phyloP scores from a whole-genome alignment of 1,139 yeast genomes.

The Insectozyma bohioensis region DNA sequence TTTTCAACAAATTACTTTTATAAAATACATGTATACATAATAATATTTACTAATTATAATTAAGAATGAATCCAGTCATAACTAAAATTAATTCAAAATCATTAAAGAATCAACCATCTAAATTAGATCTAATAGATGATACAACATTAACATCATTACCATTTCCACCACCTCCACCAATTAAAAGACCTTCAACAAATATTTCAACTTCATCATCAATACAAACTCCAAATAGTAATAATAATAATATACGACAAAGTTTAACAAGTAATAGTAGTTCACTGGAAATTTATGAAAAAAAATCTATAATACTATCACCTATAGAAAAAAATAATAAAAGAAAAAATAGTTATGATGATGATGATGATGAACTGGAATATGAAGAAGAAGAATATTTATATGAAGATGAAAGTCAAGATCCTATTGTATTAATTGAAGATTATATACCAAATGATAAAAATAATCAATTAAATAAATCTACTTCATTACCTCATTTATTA shows the following conservation, averaged over 20 bases:
- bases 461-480: constrained; percentile 3
- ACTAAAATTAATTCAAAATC: neutral
- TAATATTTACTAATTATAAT: no score
- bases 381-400: constrained; percentile 9
- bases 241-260: constrained; percentile 3
- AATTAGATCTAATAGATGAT: constrained; percentile 62
- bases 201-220: constrained; percentile 8
- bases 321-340: constrained; percentile 8
- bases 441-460: constrained; percentile 28
- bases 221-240: no score
- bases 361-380: constrained; percentile 11
- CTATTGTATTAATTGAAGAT: constrained; percentile 53
- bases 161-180: constrained; percentile 52
- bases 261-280: neutral
- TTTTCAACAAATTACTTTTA: no score
- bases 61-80: no score
- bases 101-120: constrained; percentile 43
- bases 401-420: constrained; percentile 38
- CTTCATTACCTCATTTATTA: constrained; percentile 13
- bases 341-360: constrained; percentile 6
- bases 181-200: constrained; percentile 3
- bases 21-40: no score
- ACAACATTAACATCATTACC: constrained; percentile 66
- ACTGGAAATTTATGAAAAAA: no score
- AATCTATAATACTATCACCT: no score